These are phyloP conservation scores for Aeschynomene evenia DNA, from an alignment of 306 rosid species.

Conservation along the genomic window DNA sequence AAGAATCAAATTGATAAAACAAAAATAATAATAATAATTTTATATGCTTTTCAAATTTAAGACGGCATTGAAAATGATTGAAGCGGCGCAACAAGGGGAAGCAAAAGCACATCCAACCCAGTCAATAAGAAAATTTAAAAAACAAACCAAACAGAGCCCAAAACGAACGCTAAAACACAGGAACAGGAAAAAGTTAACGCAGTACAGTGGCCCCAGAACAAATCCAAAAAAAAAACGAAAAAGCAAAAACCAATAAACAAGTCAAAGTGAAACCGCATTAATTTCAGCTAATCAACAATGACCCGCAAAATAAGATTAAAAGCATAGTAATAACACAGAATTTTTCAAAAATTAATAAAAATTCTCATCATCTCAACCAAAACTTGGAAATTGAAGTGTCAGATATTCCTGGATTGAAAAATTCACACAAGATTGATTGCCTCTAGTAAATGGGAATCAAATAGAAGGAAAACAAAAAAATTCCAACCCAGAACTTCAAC, in stretches of 20 bases:
- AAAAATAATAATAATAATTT: neutral
- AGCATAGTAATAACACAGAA: neutral
- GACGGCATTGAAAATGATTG: slow-evolving; percentile 13
- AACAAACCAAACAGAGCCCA: neutral
- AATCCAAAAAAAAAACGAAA: slow-evolving; percentile 1
- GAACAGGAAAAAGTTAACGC: neutral
- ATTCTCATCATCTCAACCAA: neutral
- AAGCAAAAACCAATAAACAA: slow-evolving; percentile 13
- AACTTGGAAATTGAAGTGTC: too few species aligned
- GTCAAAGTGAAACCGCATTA: slow-evolving; percentile 20
- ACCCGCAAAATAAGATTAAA: neutral
- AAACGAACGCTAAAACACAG: neutral
- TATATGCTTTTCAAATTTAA: neutral
- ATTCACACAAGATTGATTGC: too few species aligned
- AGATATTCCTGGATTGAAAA: too few species aligned
- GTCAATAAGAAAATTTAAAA: neutral
- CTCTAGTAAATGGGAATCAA: too few species aligned
- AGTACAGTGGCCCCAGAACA: neutral
- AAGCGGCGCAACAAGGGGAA: slow-evolving; percentile 14
- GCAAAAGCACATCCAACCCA: slow-evolving; percentile 10
- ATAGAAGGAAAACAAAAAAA: too few species aligned
- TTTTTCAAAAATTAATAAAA: too few species aligned
- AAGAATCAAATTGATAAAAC: neutral
- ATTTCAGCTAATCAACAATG: neutral
- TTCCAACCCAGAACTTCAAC: slow-evolving; percentile 17